Evolutionary conservation across 2,329 filamentous ascomycete genomes (phyloP).

Genomic region (Dothideomycetes sp.): DNA sequence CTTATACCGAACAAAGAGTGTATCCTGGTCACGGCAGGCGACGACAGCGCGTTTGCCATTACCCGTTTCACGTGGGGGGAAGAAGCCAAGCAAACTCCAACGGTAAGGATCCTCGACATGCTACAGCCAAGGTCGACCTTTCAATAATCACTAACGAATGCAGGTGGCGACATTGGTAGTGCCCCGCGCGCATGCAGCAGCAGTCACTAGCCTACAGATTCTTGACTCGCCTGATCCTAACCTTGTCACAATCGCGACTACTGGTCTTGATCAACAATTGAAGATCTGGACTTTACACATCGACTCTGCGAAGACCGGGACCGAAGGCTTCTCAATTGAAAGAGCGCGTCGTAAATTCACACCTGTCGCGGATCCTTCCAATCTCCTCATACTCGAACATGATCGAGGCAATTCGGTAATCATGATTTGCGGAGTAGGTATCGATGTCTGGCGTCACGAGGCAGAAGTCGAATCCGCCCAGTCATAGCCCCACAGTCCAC

Average conservation of each 20-base stretch:
- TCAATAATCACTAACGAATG: not conserved
- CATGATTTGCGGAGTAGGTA: constrained; percentile 38
- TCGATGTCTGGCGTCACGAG: constrained; percentile 27
- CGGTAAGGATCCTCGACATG: not conserved
- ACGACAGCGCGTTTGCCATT: constrained; percentile 71
- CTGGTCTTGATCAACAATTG: constrained; percentile 37
- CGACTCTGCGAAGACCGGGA: constrained; percentile 10
- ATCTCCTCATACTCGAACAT: constrained; percentile 29
- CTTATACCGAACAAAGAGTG: constrained; percentile 21
- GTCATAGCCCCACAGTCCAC: too few species aligned
- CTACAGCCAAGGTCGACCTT: constrained; percentile 2
- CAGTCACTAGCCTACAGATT: constrained; percentile 48
- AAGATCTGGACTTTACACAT: constrained; percentile 33
- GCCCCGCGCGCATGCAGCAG: constrained; percentile 57
- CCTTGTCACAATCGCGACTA: constrained; percentile 14
- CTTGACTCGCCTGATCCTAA: constrained; percentile 13
- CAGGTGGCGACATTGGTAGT: constrained; percentile 29
- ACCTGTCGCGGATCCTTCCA: constrained; percentile 45
- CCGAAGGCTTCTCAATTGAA: constrained; percentile 21
- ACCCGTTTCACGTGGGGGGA: constrained; percentile 19
- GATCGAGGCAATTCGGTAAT: constrained; percentile 15
- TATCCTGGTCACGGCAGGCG: constrained; percentile 65
- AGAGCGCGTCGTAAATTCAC: constrained; percentile 27
- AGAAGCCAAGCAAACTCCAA: not conserved
- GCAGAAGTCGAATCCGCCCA: too few species aligned